Conservation (phyloP, 495 filamentous ascomycete species). For the Cercophora scortea region DNA sequence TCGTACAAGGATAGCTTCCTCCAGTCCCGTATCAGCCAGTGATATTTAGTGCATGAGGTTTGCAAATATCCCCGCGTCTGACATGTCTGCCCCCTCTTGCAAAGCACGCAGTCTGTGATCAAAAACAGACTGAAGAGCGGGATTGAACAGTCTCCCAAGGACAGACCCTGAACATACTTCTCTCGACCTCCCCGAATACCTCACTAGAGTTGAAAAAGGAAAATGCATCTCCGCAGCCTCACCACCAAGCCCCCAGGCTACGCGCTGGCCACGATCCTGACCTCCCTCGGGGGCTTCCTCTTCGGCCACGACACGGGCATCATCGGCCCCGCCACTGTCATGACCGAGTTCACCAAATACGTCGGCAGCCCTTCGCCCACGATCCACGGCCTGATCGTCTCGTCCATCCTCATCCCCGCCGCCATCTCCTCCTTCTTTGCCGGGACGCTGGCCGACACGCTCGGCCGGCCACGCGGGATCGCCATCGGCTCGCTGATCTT, state of each 20-base stretch:
- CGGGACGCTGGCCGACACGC: slow-evolving; percentile 50
- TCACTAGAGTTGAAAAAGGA: too few species aligned
- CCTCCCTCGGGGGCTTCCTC: background rate
- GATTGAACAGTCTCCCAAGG: too few species aligned
- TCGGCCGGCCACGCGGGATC: slow-evolving; percentile 47
- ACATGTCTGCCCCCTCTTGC: too few species aligned
- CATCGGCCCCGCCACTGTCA: slow-evolving; percentile 57
- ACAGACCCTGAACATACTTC: too few species aligned
- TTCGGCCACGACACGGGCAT: slow-evolving; percentile 52
- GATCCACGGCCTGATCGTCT: slow-evolving; percentile 57
- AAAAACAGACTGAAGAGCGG: too few species aligned
- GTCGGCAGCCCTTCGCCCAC: slow-evolving; percentile 50
- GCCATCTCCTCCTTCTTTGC: slow-evolving; percentile 57
- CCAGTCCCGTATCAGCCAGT: too few species aligned
- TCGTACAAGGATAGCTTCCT: too few species aligned
- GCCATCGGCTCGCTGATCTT: slow-evolving; percentile 48
- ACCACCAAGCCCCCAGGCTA: background rate
- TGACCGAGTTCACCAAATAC: slow-evolving; percentile 45
- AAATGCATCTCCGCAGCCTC: background rate
- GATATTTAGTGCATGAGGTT: too few species aligned
- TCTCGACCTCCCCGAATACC: too few species aligned
- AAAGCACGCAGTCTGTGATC: too few species aligned
- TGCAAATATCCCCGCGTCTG: too few species aligned
- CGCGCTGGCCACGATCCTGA: background rate
- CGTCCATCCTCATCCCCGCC: slow-evolving; percentile 55